These are phyloP conservation scores for Emericellopsis atlantica DNA, from an alignment of 2,329 filamentous ascomycete genomes.

Conservation along the genomic window DNA sequence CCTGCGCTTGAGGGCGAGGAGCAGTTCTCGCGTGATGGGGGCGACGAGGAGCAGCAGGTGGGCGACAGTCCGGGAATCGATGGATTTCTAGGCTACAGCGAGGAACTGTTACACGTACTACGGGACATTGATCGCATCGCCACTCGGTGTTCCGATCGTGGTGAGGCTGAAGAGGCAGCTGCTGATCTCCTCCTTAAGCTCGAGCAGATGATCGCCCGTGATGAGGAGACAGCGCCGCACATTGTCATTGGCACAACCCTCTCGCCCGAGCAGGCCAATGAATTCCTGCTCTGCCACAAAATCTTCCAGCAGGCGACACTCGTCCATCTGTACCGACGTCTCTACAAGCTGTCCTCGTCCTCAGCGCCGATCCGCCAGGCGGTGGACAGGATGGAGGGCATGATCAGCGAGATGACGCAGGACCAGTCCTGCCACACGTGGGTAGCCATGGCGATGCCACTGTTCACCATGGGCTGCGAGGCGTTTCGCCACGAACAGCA, in stretches of 20 bases:
- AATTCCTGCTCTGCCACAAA: slow-evolving; percentile 13
- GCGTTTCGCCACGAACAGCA: slow-evolving; percentile 9
- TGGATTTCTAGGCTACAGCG: slow-evolving; percentile 15
- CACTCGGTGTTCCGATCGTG: too few relatives aligned
- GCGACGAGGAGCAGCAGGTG: not conserved
- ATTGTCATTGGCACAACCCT: slow-evolving; percentile 9
- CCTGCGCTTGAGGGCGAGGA: slow-evolving; percentile 3
- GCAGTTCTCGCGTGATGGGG: not conserved
- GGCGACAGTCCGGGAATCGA: slow-evolving; percentile 8
- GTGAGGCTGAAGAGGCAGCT: slow-evolving; percentile 2
- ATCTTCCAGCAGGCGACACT: slow-evolving; percentile 13
- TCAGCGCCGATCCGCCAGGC: slow-evolving; percentile 8
- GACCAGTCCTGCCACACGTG: slow-evolving; percentile 15
- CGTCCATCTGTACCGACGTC: slow-evolving; percentile 11
- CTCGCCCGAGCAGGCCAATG: slow-evolving; percentile 9
- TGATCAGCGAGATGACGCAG: slow-evolving; percentile 13
- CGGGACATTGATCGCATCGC: slow-evolving; percentile 9
- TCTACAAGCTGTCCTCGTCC: slow-evolving; percentile 8
- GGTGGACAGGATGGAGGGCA: slow-evolving; percentile 6
- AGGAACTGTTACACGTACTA: slow-evolving; percentile 11
- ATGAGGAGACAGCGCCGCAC: slow-evolving; percentile 5
- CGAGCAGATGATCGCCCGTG: slow-evolving; percentile 11
- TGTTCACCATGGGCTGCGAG: slow-evolving; percentile 15
- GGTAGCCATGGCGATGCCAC: slow-evolving; percentile 16
- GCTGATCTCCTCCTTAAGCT: slow-evolving; percentile 10